Conservation (phyloP, 2,329 filamentous ascomycete genomes). For the Didymella pinodella region DNA sequence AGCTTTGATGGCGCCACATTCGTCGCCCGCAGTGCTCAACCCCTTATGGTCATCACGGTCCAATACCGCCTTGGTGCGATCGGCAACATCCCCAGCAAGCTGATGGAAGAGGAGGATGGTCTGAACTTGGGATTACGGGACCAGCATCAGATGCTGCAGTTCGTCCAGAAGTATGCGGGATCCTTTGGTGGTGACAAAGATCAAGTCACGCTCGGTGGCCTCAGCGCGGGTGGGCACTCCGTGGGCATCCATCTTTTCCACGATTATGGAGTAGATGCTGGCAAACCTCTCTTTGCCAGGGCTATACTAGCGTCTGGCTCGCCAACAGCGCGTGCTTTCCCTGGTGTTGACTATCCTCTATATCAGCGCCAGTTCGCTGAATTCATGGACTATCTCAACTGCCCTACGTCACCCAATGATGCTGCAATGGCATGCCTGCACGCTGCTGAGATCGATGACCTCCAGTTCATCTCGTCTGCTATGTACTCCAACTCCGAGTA, state of each 20-base stretch:
- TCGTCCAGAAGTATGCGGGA: constrained; percentile 51
- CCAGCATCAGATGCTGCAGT: constrained; percentile 46
- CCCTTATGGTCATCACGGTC: constrained; percentile 46
- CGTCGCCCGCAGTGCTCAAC: constrained; percentile 40
- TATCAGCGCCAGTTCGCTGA: constrained; percentile 41
- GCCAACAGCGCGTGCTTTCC: constrained; percentile 48
- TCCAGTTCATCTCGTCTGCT: constrained; percentile 52
- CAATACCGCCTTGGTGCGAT: constrained; percentile 49
- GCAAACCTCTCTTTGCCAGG: constrained; percentile 44
- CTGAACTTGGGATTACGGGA: constrained; percentile 47
- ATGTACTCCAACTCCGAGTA: constrained; percentile 52
- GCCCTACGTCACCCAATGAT: constrained; percentile 33
- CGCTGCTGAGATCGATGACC: constrained; percentile 46
- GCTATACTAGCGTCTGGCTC: constrained; percentile 47
- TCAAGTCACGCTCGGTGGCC: constrained; percentile 52
- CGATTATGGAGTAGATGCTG: constrained; percentile 44
- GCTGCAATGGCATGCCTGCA: constrained; percentile 53
- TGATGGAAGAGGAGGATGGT: constrained; percentile 46
- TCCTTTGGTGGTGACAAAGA: constrained; percentile 51
- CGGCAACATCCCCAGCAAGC: constrained; percentile 43
- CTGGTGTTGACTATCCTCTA: constrained; percentile 41
- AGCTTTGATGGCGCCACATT: constrained; percentile 48
- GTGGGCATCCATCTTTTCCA: constrained; percentile 50
- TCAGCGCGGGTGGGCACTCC: constrained; percentile 51
- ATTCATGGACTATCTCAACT: constrained; percentile 44